Evolutionary conservation across 148 eudicot genomes (phyloP).

Genomic region (Cornus florida): DNA sequence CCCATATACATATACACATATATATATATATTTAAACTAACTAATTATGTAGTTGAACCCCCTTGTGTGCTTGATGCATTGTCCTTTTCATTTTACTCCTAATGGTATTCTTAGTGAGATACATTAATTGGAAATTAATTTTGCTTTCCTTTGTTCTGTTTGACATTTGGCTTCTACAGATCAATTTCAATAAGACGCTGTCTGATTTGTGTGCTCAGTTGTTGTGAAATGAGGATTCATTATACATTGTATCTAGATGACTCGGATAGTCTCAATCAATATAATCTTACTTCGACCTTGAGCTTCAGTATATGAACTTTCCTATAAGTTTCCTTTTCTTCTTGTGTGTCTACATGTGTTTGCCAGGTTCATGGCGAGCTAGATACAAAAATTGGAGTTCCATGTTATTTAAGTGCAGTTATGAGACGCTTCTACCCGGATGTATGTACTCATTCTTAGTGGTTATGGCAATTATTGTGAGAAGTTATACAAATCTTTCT

Average conservation of each 20-base stretch:
- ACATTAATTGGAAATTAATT: too few species aligned
- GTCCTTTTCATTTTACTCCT: not conserved
- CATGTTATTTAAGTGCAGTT: conserved; percentile 48
- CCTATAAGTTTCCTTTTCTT: not conserved
- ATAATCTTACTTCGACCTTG: not conserved
- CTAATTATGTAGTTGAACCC: not conserved
- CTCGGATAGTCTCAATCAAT: not conserved
- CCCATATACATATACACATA: too few species aligned
- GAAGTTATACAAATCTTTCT: not conserved
- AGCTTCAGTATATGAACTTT: not conserved
- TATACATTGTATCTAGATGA: not conserved
- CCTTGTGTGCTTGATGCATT: not conserved
- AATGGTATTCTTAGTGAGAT: not conserved
- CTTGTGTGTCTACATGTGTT: not conserved
- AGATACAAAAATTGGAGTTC: conserved; percentile 74
- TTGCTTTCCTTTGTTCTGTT: not conserved
- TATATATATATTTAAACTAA: too few species aligned
- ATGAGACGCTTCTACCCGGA: conserved; percentile 64
- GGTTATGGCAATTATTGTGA: not conserved
- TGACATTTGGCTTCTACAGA: not conserved
- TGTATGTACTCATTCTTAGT: conserved; percentile 37
- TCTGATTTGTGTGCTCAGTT: not conserved
- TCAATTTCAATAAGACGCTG: not conserved
- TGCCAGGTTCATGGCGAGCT: conserved; percentile 81
- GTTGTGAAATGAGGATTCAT: not conserved